Conservation (phyloP, 169 alveolate genomes). For the Blepharisma undulans region DNA sequence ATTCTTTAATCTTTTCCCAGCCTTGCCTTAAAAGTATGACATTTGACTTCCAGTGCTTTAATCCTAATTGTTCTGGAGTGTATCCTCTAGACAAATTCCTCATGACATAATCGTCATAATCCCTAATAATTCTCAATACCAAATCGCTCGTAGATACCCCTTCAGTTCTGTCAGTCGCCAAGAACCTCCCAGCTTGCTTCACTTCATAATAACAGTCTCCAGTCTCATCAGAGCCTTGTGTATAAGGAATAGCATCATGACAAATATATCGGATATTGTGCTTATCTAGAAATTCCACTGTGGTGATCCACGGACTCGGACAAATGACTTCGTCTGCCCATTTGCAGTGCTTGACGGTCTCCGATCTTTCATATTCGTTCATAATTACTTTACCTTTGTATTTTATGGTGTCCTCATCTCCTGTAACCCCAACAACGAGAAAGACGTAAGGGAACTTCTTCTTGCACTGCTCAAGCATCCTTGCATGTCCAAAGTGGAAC, state of each 20-base stretch:
- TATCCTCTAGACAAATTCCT: constrained; percentile 90
- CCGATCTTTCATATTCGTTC: constrained; percentile 93
- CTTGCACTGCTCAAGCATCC: constrained; percentile 96
- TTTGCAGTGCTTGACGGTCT: constrained; percentile 91
- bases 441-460: constrained; percentile 91
- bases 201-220: constrained; percentile 92
- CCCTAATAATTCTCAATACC: constrained; percentile 92
- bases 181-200: constrained; percentile 89
- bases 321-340: constrained; percentile 98
- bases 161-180: constrained; percentile 93
- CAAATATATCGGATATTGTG: constrained; percentile 93
- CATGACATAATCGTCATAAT: constrained; percentile 94
- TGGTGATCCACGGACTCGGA: constrained; percentile 96
- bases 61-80: constrained; percentile 88
- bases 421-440: constrained; percentile 95
- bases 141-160: constrained; percentile 97
- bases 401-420: constrained; percentile 94
- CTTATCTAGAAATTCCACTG: constrained; percentile 88
- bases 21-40: not conserved
- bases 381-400: constrained; percentile 94
- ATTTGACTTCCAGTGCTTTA: not conserved
- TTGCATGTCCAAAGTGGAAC: constrained; percentile 96
- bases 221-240: constrained; percentile 74
- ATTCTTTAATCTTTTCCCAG: not conserved
- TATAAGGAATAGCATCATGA: constrained; percentile 94